Conservation (phyloP, 2,329 filamentous ascomycete genomes). For the Epicoccum sorghinum region DNA sequence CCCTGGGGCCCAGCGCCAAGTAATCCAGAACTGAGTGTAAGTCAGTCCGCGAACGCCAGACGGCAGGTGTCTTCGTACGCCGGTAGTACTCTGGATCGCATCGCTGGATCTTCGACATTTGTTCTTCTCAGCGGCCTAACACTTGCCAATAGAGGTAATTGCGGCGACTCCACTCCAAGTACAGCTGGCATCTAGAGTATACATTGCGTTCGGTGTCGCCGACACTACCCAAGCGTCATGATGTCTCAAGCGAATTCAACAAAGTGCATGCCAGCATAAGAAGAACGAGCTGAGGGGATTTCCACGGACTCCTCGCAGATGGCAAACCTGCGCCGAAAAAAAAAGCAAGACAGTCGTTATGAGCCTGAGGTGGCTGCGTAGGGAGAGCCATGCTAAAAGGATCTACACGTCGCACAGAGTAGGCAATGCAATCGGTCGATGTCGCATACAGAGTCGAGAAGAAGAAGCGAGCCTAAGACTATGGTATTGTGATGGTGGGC, state of each 20-base stretch:
- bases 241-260: neutral
- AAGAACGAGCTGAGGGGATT: neutral
- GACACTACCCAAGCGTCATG: neutral
- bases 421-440: neutral
- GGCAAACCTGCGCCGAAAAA: neutral
- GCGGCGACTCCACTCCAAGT: neutral
- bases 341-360: constrained; percentile 2
- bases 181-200: neutral
- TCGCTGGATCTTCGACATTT: neutral
- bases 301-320: neutral
- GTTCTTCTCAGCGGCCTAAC: neutral
- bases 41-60: neutral
- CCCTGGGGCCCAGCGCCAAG: neutral
- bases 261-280: neutral
- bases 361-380: neutral
- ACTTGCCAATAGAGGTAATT: neutral
- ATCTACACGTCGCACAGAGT: neutral
- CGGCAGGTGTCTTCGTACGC: neutral
- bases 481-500: neutral
- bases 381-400: constrained; percentile 5
- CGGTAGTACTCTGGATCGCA: neutral
- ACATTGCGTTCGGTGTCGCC: neutral
- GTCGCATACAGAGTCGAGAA: neutral
- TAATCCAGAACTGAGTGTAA: constrained; percentile 1
- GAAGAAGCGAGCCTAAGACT: neutral